Evolutionary conservation across 306 rosid species (phyloP), one percentile per base, ranked within the genome.

Genomic region (Inga oerstediana): DNA sequence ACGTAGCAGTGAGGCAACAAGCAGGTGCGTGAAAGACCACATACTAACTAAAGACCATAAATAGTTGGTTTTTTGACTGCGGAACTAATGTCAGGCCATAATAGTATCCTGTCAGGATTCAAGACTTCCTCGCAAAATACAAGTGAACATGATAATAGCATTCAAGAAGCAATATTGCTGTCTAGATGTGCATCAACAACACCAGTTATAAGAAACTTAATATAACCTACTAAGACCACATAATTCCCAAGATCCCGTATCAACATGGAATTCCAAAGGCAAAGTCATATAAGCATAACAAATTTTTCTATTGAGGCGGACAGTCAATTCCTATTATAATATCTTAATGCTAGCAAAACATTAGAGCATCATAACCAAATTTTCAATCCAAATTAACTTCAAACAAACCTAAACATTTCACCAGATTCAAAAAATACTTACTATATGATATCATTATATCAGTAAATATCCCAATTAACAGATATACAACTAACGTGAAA

Each of bases 181-280:
- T 8, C 72, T 22, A 77, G 30, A 77, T 62, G 43, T 24, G 10
- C 59, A 77, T 27, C 37, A 76, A 41, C 7, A 37, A 39, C 16
- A 39, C 3, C 49, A 37, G 39, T 22, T 19, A 32, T 17, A 30
- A 34, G 66, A 34, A n/a, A 58, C 45, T 41, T 20, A 22, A 56
- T 39, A n/a, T 6, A 41, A 41, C 48, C 45, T 75, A 4, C 45
- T 41, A 52, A 52, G 20, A 52, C 19, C 35, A n/a, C 48, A 52
- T 34, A 17, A 75, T 52, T 58, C 39, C 79, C 44, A 16, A 43
- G 58, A 32, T 58, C 58, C 32, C 14, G 44, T 39, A 58, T 39
- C 79, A 58, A 76, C 52, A 76, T 5, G 56, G 59, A 76, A 20
- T 59, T 48, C 56, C 24, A 58, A 41, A 76, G 39, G 71, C 10